Evolutionary conservation across 108 stramenopile genomes (phyloP), one percentile per base, ranked within the genome.

Genomic region (Fistulifera pelliculosa): DNA sequence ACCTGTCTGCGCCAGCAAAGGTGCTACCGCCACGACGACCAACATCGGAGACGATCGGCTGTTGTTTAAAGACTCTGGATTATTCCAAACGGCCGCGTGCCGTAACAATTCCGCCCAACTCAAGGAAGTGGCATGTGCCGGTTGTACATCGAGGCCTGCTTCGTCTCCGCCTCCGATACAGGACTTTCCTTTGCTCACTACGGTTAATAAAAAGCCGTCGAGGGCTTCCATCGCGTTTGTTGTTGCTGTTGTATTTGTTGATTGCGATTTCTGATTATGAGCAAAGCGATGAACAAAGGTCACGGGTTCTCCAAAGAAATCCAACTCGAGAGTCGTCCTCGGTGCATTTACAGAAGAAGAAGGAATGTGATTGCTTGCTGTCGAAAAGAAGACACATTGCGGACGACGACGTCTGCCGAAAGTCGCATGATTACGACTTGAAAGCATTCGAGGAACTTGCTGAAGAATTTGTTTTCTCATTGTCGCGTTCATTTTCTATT

Each of bases 261-360:
- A 35, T 35, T 35, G 31, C 31, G 3, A 8, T 35, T 3, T 35
- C 8, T 3, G 8, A 19, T 54, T 35, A 19, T 45, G n/a, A 21
- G 49, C 19, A 2, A 28, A 10, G 1, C 31, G 19, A 47, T 64
- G 62, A 31, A 61, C 24, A 61, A 89, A 85, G 18, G 83, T 85
- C 31, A 85, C 64, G 19, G 83, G 74, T 54, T 89, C 87, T 27
- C 77, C 83, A 42, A 85, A 89, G 68, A 89, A 85, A 57, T 89
- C 87, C n/a, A 77, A 28, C 16, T 76, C 31, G 3, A 35, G 8
- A 35, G 31, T 6, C 8, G 31, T 35, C n/a, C n/a, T n/a, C 8
- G 31, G 31, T 35, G 31, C 3, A 6, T 35, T 35, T 35, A 8
- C 8, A 35, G 31, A 3, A 6, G 31, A 6, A 6, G 31, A 35